Conservation (phyloP, 495 filamentous ascomycete genomes). For the Penicillium robsamsonii region DNA sequence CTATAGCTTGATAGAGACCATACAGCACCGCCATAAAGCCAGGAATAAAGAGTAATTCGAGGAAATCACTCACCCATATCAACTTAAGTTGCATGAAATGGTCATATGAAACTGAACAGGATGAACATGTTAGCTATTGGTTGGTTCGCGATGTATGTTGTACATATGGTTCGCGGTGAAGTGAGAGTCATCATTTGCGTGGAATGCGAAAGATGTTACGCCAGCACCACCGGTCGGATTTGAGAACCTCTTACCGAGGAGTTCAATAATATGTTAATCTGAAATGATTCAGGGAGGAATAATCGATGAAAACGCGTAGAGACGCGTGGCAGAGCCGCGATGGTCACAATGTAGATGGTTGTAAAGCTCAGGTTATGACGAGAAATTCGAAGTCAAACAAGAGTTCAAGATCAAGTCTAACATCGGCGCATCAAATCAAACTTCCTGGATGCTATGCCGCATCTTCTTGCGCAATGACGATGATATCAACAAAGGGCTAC, state of each 20-base stretch:
- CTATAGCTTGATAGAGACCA: background rate
- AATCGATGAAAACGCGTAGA: background rate
- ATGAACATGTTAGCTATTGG: background rate
- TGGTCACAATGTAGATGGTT: background rate
- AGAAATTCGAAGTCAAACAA: background rate
- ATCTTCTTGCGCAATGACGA: background rate
- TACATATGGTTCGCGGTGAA: background rate
- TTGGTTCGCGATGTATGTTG: background rate
- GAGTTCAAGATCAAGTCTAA: no score
- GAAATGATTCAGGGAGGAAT: background rate
- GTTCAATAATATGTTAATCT: background rate
- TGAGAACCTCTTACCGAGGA: background rate
- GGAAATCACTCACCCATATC: background rate
- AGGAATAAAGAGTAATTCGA: background rate
- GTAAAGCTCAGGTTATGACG: background rate
- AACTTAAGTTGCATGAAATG: no score
- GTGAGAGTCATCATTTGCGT: background rate
- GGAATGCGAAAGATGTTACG: background rate
- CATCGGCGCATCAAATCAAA: background rate
- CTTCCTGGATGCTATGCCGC: background rate
- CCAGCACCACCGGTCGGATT: background rate
- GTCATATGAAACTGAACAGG: background rate
- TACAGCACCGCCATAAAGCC: background rate
- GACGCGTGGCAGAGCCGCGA: background rate
- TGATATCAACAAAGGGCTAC: background rate